phyloP scores from a whole-genome alignment of 305 asterid genomes.

The Withania somnifera region DNA sequence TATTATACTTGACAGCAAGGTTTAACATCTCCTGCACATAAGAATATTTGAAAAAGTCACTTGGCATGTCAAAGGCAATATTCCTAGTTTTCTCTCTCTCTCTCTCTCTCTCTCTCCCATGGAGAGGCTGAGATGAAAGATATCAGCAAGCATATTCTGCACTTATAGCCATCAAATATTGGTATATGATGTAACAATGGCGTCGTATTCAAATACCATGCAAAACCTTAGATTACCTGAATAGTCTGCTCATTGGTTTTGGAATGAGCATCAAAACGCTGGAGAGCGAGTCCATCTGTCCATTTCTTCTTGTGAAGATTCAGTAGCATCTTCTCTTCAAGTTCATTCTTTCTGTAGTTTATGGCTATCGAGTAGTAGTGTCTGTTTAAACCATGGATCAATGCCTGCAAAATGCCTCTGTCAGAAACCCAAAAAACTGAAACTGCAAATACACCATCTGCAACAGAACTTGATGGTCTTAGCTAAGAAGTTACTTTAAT shows the following conservation, averaged over 20 bases:
- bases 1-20: conserved; percentile 73
- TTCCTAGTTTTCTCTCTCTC: neutral
- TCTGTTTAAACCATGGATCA: conserved; percentile 92
- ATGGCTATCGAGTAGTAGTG: conserved; percentile 96
- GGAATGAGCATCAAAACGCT: conserved; percentile 87
- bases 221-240: conserved; percentile 36
- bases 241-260: conserved; percentile 93
- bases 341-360: conserved; percentile 92
- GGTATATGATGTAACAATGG: neutral
- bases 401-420: conserved; percentile 47
- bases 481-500: too few species aligned
- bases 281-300: conserved; percentile 88
- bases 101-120: neutral
- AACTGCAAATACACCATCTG: neutral
- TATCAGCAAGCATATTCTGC: neutral
- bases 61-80: neutral
- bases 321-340: conserved; percentile 97
- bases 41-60: neutral
- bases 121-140: neutral
- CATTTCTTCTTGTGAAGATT: conserved; percentile 97
- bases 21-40: conserved; percentile 79
- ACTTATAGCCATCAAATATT: neutral
- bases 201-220: neutral
- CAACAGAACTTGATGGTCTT: too few species aligned
- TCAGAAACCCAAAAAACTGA: conserved; percentile 2